phyloP scores from a whole-genome alignment of 2,329 filamentous ascomycete species.

The Sclerotinia subarctica region DNA sequence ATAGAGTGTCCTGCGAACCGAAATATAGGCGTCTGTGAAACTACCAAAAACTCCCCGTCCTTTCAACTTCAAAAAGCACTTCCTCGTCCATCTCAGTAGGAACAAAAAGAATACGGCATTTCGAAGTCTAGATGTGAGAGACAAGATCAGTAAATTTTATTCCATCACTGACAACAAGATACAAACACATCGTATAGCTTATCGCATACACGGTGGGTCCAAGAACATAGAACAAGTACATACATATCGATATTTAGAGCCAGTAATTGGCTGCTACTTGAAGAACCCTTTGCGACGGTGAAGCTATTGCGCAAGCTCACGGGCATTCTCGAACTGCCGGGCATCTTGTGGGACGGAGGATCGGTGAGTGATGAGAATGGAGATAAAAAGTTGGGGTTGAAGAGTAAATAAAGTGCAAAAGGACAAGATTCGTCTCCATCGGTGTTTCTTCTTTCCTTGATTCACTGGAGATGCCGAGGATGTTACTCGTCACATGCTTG shows the following conservation, averaged over 20 bases:
- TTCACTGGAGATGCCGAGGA: constrained; percentile 18
- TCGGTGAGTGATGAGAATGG: constrained; percentile 15
- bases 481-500: constrained; percentile 21
- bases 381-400: not conserved
- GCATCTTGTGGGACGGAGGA: constrained; percentile 45
- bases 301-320: constrained; percentile 68
- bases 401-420: not conserved
- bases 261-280: constrained; percentile 51
- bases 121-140: constrained; percentile 57
- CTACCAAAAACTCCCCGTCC: constrained; percentile 85
- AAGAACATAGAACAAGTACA: constrained; percentile 39
- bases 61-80: constrained; percentile 77
- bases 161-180: not conserved
- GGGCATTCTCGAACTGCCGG: constrained; percentile 67
- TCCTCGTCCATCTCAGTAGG: constrained; percentile 76
- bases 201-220: constrained; percentile 12
- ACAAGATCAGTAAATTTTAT: not conserved
- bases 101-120: constrained; percentile 90
- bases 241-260: constrained; percentile 68
- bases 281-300: constrained; percentile 56
- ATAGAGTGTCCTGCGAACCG: constrained; percentile 71
- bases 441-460: constrained; percentile 16
- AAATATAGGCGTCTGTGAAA: constrained; percentile 68
- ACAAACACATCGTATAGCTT: constrained; percentile 13
- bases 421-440: constrained; percentile 15